Conservation (phyloP, 345 rosid genomes). For the Melaleuca alternifolia region DNA sequence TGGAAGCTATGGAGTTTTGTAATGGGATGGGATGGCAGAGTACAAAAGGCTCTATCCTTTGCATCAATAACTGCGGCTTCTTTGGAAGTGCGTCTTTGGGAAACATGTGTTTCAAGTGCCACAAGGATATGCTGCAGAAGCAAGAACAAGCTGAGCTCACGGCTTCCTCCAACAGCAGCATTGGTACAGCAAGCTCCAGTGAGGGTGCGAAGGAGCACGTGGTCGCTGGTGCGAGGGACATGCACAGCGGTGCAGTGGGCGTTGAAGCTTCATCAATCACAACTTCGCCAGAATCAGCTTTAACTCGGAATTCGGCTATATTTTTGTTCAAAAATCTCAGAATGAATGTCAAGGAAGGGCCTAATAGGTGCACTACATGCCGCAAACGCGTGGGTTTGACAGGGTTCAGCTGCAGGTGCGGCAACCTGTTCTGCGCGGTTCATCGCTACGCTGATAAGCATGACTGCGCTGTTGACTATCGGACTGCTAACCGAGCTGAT, state of each 20-base stretch:
- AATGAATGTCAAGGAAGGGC: background rate
- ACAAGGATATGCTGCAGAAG: slow-evolving; percentile 6
- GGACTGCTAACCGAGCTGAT: slow-evolving; percentile 11
- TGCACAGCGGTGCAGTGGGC: background rate
- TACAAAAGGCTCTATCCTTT: slow-evolving; percentile 8
- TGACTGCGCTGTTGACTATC: slow-evolving; percentile 13
- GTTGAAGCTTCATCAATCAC: background rate
- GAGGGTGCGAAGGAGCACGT: background rate
- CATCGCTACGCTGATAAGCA: slow-evolving; percentile 27
- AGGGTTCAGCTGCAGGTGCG: slow-evolving; percentile 27
- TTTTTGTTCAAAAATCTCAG: background rate
- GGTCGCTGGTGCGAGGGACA: background rate
- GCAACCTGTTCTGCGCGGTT: slow-evolving; percentile 7
- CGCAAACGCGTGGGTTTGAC: slow-evolving; percentile 22
- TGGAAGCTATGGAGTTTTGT: background rate
- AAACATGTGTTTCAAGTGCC: slow-evolving; percentile 20
- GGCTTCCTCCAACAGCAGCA: background rate
- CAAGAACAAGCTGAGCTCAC: slow-evolving; percentile 5
- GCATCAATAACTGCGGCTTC: slow-evolving; percentile 22
- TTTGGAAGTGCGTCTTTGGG: slow-evolving; percentile 11
- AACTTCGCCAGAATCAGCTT: background rate
- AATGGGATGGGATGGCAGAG: slow-evolving; percentile 2
- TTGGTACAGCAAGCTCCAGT: background rate
- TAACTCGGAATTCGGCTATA: background rate
- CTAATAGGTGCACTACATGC: slow-evolving; percentile 13